Evolutionary conservation across 495 filamentous ascomycete species (phyloP).

Genomic region (Antarctomyces pellizariae): DNA sequence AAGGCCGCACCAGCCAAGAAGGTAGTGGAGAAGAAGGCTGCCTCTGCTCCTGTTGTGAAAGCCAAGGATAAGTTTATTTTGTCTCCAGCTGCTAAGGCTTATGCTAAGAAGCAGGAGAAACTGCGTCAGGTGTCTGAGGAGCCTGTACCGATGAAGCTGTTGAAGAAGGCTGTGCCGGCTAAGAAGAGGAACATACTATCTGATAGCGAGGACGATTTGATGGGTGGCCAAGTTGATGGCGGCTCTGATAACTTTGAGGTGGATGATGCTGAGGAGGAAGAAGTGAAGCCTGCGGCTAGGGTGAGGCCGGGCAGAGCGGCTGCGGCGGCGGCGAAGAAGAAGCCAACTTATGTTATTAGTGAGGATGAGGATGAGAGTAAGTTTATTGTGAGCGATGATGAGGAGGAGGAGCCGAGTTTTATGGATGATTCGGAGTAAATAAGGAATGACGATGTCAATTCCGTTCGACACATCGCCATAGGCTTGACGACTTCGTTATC

Average conservation of each 20-base stretch:
- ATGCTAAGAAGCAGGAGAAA: conserved; percentile 49
- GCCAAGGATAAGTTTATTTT: conserved; percentile 26
- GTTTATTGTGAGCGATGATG: conserved; percentile 19
- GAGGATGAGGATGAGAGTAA: conserved; percentile 16
- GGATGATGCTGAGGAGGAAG: not conserved
- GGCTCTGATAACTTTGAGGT: conserved; percentile 1
- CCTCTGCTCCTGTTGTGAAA: conserved; percentile 12
- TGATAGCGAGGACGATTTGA: conserved; percentile 1
- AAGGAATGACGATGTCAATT: no score
- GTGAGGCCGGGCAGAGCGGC: conserved; percentile 23
- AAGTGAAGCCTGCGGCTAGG: conserved; percentile 7
- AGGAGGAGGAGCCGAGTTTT: conserved; percentile 16
- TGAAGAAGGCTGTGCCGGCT: not conserved
- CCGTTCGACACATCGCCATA: no score
- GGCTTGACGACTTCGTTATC: no score
- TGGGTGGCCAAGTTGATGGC: no score
- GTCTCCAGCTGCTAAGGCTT: conserved; percentile 63
- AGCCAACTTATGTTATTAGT: conserved; percentile 10
- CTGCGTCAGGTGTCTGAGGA: not conserved
- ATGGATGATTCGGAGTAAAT: conserved; percentile 17
- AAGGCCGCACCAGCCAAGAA: conserved; percentile 16
- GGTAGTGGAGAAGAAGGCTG: conserved; percentile 15
- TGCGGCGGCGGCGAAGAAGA: conserved; percentile 14
- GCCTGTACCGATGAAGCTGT: not conserved
- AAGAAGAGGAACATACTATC: conserved; percentile 1